These are phyloP conservation scores for Phytopythium helicoides DNA, from an alignment of 352 stramenopile genomes.

Conservation along the genomic window DNA sequence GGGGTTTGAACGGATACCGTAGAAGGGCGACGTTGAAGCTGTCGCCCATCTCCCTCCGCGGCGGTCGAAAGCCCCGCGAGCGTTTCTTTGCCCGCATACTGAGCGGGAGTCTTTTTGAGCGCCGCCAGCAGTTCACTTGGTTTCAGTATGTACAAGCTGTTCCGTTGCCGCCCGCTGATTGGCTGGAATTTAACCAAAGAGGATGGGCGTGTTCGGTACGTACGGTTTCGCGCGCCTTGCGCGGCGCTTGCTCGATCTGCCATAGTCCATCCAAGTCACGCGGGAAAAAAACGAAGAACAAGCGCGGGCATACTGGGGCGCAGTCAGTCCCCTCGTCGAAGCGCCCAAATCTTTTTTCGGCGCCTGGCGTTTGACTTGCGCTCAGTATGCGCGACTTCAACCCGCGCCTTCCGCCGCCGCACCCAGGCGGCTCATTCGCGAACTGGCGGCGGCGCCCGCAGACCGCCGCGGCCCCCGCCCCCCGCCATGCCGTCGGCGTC, in stretches of 20 bases:
- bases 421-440: background rate
- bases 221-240: slow-evolving; percentile 8
- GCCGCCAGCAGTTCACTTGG: too few relatives aligned
- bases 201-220: slow-evolving; percentile 2
- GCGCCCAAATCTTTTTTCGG: too few relatives aligned
- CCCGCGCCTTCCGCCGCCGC: too few relatives aligned
- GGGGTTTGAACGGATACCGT: too few relatives aligned
- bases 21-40: too few relatives aligned
- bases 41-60: too few relatives aligned
- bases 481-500: background rate
- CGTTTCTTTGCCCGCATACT: too few relatives aligned
- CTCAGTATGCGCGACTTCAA: background rate
- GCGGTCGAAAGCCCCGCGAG: too few relatives aligned
- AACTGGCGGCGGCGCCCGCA: background rate
- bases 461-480: background rate
- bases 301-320: background rate
- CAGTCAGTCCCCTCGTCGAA: background rate
- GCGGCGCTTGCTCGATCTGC: too few relatives aligned
- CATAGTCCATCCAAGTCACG: background rate
- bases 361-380: background rate
- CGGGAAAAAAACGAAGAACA: background rate
- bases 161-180: too few relatives aligned
- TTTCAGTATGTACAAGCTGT: too few relatives aligned
- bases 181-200: background rate
- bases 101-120: too few relatives aligned